Conservation (phyloP, 495 filamentous ascomycete species). For the Articulospora tetracladia region DNA sequence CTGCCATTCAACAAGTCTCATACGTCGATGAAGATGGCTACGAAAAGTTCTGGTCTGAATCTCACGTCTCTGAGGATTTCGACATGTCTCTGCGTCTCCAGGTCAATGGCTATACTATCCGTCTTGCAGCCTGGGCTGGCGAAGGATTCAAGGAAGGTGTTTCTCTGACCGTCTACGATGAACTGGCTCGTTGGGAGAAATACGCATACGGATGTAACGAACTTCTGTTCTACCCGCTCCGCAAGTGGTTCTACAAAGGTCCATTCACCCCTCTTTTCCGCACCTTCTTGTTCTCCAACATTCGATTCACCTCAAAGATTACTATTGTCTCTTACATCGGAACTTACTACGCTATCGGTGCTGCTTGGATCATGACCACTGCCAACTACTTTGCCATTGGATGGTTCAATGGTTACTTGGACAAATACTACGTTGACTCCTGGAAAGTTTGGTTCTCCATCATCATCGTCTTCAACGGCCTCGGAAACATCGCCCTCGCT, state of each 20-base stretch:
- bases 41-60: slow-evolving; percentile 82
- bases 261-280: slow-evolving; percentile 76
- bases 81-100: slow-evolving; percentile 82
- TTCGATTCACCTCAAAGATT: slow-evolving; percentile 74
- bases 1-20: slow-evolving; percentile 70
- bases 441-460: slow-evolving; percentile 77
- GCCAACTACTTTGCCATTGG: slow-evolving; percentile 77
- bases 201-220: slow-evolving; percentile 89
- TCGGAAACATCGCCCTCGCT: slow-evolving; percentile 61
- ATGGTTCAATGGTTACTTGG: slow-evolving; percentile 68
- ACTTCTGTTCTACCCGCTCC: slow-evolving; percentile 71
- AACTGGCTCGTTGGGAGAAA: slow-evolving; percentile 80
- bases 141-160: slow-evolving; percentile 83
- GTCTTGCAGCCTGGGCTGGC: slow-evolving; percentile 67
- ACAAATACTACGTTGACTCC: slow-evolving; percentile 72
- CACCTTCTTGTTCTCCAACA: slow-evolving; percentile 64
- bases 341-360: slow-evolving; percentile 82
- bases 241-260: slow-evolving; percentile 57
- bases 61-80: slow-evolving; percentile 79
- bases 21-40: slow-evolving; percentile 65
- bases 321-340: slow-evolving; percentile 82
- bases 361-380: slow-evolving; percentile 74
- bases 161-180: slow-evolving; percentile 81
- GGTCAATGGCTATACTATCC: slow-evolving; percentile 66
- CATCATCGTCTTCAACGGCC: slow-evolving; percentile 67